Percentiles rank a stretch among this genome's conserved stretches.
Evolutionary conservation across 306 rosid species (phyloP).

Genomic region (Chamaecrista fasciculata): DNA sequence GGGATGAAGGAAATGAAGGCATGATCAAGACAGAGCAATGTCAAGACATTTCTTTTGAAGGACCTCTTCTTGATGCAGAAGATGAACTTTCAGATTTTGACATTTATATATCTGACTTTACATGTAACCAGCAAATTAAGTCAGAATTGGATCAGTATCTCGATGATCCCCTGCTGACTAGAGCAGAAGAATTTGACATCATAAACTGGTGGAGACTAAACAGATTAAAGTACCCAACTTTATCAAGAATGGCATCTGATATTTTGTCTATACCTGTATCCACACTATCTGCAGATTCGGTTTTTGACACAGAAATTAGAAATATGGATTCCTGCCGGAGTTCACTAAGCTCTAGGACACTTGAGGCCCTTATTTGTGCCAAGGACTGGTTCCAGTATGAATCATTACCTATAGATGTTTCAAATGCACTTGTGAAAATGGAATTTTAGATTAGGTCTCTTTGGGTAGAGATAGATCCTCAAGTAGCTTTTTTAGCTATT

Average conservation of each 20-base stretch:
- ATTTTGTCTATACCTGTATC: constrained; percentile 73
- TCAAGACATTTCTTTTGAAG: constrained; percentile 53
- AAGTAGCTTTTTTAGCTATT: constrained; percentile 18
- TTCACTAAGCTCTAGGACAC: constrained; percentile 55
- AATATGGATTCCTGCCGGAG: constrained; percentile 62
- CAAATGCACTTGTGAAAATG: constrained; percentile 50
- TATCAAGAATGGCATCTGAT: constrained; percentile 83
- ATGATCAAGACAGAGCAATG: constrained; percentile 46
- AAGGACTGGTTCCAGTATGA: constrained; percentile 74
- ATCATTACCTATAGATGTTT: constrained; percentile 38
- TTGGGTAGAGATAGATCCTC: constrained; percentile 26
- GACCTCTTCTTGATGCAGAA: constrained; percentile 39
- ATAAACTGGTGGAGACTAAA: constrained; percentile 80
- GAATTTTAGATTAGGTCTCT: constrained; percentile 39
- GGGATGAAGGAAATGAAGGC: constrained; percentile 50
- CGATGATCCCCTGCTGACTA: constrained; percentile 61
- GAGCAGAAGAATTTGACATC: constrained; percentile 55
- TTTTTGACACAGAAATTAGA: constrained; percentile 62
- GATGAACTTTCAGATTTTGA: constrained; percentile 76
- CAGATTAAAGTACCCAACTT: constrained; percentile 64
- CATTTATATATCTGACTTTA: constrained; percentile 58
- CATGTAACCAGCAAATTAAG: constrained; percentile 53
- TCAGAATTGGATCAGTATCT: constrained; percentile 86
- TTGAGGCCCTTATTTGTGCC: constrained; percentile 82
- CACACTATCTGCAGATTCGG: constrained; percentile 58